phyloP scores from a whole-genome alignment of 2,329 filamentous ascomycete genomes.

The Pseudocercospora macadamiae region DNA sequence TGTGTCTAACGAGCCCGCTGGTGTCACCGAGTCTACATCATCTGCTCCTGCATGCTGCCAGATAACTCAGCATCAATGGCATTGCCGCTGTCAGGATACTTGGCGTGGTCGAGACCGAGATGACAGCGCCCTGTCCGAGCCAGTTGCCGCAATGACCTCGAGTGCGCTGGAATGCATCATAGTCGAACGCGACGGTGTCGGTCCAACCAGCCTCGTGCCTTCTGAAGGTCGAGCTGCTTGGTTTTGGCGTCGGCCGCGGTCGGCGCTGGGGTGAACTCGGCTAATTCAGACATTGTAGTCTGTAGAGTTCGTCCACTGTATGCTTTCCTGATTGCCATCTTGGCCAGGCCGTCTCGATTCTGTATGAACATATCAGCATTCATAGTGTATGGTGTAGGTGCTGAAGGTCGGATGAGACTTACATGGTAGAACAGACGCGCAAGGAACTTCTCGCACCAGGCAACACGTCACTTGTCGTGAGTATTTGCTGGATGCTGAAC shows the following conservation, averaged over 20 bases:
- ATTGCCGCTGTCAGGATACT: constrained; percentile 76
- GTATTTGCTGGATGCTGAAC: constrained; percentile 18
- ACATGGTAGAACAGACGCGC: constrained; percentile 19
- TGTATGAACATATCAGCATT: constrained; percentile 10
- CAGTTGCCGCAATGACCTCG: constrained; percentile 44
- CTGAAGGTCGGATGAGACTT: neutral
- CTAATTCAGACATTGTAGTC: neutral
- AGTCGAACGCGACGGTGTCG: constrained; percentile 33
- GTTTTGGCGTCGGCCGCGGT: neutral
- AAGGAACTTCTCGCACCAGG: constrained; percentile 17
- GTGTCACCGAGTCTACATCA: constrained; percentile 68
- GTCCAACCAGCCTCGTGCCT: constrained; percentile 35
- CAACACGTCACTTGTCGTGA: constrained; percentile 8
- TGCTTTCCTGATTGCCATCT: too few species aligned
- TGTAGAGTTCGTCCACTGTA: too few species aligned
- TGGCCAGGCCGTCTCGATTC: constrained; percentile 16
- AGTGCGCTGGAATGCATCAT: constrained; percentile 29
- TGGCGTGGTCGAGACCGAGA: constrained; percentile 89
- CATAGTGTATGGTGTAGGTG: neutral
- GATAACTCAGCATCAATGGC: constrained; percentile 78
- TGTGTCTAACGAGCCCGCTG: neutral
- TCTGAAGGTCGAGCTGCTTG: constrained; percentile 4
- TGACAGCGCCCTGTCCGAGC: constrained; percentile 66
- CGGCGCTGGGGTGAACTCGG: neutral
- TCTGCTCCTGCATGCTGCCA: constrained; percentile 90